Conservation (phyloP, 768 basidiomycete genomes). For the Xanthoconium purpureum region DNA sequence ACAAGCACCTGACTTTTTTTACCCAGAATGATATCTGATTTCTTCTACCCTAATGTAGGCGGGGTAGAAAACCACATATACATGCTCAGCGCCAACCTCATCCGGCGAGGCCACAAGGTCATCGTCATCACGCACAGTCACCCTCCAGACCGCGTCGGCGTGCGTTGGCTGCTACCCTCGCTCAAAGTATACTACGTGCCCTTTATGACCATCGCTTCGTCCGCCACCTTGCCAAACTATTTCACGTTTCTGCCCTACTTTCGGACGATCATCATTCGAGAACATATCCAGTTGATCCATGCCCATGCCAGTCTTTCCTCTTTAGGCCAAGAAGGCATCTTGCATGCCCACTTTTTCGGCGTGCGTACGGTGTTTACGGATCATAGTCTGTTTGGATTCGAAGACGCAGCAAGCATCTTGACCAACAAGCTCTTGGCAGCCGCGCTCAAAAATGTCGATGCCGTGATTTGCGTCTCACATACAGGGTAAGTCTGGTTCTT, state of each 20-base stretch:
- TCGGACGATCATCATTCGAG: constrained; percentile 82
- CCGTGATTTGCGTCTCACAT: constrained; percentile 93
- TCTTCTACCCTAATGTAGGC: constrained; percentile 91
- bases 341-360: constrained; percentile 85
- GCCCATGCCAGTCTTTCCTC: constrained; percentile 89
- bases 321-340: constrained; percentile 87
- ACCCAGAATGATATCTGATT: constrained; percentile 89
- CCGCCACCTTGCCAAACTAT: constrained; percentile 93
- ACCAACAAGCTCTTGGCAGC: constrained; percentile 94
- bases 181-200: constrained; percentile 96
- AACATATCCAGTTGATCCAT: constrained; percentile 84
- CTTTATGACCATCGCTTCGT: constrained; percentile 82
- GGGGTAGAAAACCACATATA: constrained; percentile 98
- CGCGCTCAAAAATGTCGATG: constrained; percentile 86
- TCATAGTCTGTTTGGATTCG: constrained; percentile 94
- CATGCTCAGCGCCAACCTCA: constrained; percentile 81
- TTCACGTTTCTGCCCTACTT: constrained; percentile 90
- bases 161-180: constrained; percentile 83
- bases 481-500: constrained; percentile 64
- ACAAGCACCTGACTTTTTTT: background rate
- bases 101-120: constrained; percentile 85
- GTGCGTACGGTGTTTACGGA: constrained; percentile 94
- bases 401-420: constrained; percentile 93
- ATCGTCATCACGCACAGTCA: constrained; percentile 94
- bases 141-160: constrained; percentile 77